Conservation (phyloP, 192 early-diverging fungal species). For the Powellomyces hirtus region DNA sequence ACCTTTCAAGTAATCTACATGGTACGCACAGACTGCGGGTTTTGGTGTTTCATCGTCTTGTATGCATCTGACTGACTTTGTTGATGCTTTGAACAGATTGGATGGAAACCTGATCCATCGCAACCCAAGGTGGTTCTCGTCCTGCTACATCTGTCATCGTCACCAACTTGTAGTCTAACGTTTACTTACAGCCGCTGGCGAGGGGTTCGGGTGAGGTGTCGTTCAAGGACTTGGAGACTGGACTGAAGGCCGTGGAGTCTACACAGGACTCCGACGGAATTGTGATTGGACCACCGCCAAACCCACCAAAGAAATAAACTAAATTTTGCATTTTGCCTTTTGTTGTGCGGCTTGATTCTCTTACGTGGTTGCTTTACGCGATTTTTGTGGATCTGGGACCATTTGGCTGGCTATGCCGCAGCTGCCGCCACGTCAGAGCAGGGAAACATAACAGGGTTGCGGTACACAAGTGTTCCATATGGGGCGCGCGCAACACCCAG, state of each 20-base stretch:
- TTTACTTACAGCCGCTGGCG: constrained; percentile 57
- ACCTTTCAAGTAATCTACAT: constrained; percentile 75
- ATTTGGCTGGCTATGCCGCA: too few relatives aligned
- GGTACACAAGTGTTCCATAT: too few relatives aligned
- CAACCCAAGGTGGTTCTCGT: constrained; percentile 61
- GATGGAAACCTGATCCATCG: constrained; percentile 86
- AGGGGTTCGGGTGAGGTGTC: constrained; percentile 79
- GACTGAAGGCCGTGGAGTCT: background rate
- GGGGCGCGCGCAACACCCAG: too few relatives aligned
- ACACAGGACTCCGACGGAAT: background rate
- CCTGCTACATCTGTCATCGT: too few relatives aligned
- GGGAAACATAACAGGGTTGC: too few relatives aligned
- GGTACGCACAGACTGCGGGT: constrained; percentile 18
- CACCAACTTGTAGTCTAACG: background rate
- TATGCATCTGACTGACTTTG: too few relatives aligned
- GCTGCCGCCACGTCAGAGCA: too few relatives aligned
- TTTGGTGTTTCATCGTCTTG: too few relatives aligned
- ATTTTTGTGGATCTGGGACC: too few relatives aligned
- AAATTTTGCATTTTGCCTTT: too few relatives aligned
- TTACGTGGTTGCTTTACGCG: too few relatives aligned
- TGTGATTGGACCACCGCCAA: constrained; percentile 30
- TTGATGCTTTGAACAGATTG: constrained; percentile 80
- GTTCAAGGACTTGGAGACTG: constrained; percentile 58
- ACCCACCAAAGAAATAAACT: background rate
- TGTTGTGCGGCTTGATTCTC: too few relatives aligned